Evolutionary conservation across 2,329 filamentous ascomycete genomes (phyloP).

Genomic region (Beauveria brongniartii): DNA sequence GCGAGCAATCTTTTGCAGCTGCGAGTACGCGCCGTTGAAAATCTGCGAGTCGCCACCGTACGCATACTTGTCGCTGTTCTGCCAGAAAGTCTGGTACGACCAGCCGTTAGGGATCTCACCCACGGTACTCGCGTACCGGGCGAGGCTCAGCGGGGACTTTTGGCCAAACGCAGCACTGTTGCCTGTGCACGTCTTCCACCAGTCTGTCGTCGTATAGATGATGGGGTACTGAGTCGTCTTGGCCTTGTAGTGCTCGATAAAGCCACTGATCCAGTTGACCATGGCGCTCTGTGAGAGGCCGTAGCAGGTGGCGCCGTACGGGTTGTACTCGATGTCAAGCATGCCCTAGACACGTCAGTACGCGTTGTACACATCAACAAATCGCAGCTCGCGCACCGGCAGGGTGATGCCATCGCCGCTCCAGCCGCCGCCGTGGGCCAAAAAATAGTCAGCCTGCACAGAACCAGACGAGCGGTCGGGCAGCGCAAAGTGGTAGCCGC

Average conservation of each 20-base stretch:
- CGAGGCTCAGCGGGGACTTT: conserved; percentile 40
- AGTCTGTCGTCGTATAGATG: conserved; percentile 44
- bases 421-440: conserved; percentile 47
- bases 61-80: conserved; percentile 15
- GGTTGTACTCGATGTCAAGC: conserved; percentile 44
- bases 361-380: neutral
- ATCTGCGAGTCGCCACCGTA: conserved; percentile 17
- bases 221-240: conserved; percentile 41
- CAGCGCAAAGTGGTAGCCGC: conserved; percentile 48
- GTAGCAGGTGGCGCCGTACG: conserved; percentile 33
- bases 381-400: conserved; percentile 20
- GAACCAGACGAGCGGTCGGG: conserved; percentile 35
- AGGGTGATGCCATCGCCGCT: conserved; percentile 43
- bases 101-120: conserved; percentile 43
- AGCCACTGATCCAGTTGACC: conserved; percentile 45
- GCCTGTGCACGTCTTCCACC: conserved; percentile 47
- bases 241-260: conserved; percentile 41
- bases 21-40: conserved; percentile 17
- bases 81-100: conserved; percentile 44
- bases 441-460: conserved; percentile 43
- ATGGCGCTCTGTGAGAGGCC: conserved; percentile 37
- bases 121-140: conserved; percentile 31
- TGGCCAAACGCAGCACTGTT: conserved; percentile 36
- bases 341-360: conserved; percentile 30
- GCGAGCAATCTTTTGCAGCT: conserved; percentile 17